Evolutionary conservation across 257 asterid species (phyloP), one percentile per base, ranked within the genome.

Genomic region (Petunia axillaris): DNA sequence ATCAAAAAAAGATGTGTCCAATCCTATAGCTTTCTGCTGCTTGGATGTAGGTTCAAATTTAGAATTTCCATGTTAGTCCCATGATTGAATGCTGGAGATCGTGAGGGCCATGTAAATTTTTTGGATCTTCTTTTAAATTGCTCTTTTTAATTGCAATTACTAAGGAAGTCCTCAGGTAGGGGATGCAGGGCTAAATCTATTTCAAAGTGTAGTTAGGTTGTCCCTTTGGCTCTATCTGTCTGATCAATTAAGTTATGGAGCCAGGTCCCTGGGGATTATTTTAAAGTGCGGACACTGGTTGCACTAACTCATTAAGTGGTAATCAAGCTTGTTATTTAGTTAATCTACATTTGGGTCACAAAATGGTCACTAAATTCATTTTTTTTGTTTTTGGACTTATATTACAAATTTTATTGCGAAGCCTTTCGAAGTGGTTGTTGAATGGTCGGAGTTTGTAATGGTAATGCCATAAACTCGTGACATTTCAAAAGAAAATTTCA

Each of bases 201-300:
- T 41, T 41, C 7, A 25, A 25, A 41, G 14, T 66, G 7, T 39
- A 64, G 10, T 35, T 64, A 15, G n/a, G 15, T n/a, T n/a, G 7
- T 41, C 43, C 75, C 53, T 43, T 41, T 8, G 75, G 50, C 15
- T 41, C 75, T 38, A 1, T 67, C 75, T 67, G 75, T 67, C 55
- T 41, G 75, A 15, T 8, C 54, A 15, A 54, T 16, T 41, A 67
- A 41, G 55, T 41, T 66, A 14, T 43, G 55, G 75, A 67, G 25
- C 25, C 25, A 25, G 75, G 55, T 67, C 55, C 55, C 41, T n/a
- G 75, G 75, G 8, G 38, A 67, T 67, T 25, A 67, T 7, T 41
- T 13, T 67, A 54, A n/a, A 15, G 6, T 43, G 75, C 15, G 38
- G 54, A 67, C 2, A 38, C 40, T 66, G 14, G 53, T 1, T 5